A percentile compares a stretch with the other conserved stretches of the same genome.
Evolutionary conservation across 495 filamentous ascomycete species (phyloP).

Genomic region (Neurospora sp.): DNA sequence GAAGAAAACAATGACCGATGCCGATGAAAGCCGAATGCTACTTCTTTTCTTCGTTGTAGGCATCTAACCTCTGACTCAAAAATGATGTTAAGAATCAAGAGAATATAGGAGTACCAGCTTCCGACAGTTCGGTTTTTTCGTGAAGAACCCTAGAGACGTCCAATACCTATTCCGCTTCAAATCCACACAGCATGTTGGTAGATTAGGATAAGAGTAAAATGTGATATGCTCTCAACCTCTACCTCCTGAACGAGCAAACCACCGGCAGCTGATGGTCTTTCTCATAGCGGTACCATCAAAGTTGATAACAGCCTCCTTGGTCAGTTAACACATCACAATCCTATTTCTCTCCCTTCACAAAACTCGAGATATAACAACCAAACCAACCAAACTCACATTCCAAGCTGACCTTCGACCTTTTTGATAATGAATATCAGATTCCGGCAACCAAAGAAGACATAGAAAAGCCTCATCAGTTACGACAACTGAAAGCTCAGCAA

Average conservation of each 20-base stretch:
- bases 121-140: neutral
- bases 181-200: neutral
- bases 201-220: neutral
- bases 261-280: neutral
- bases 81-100: neutral
- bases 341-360: no score
- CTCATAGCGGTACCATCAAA: neutral
- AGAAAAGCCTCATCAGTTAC: neutral
- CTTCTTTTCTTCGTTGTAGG: neutral
- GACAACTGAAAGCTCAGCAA: neutral
- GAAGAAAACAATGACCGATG: neutral
- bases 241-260: neutral
- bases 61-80: neutral
- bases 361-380: neutral
- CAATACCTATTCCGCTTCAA: neutral
- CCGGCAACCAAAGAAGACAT: neutral
- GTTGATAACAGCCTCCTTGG: neutral
- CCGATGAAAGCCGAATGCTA: neutral
- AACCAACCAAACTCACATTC: neutral
- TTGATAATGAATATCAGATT: neutral
- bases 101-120: neutral
- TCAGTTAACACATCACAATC: neutral
- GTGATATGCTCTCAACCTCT: neutral
- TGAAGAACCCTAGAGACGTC: neutral
- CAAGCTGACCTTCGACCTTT: neutral